Evolutionary conservation across 768 basidiomycete genomes (phyloP).

Genomic region (Psilocybe cyanescens): DNA sequence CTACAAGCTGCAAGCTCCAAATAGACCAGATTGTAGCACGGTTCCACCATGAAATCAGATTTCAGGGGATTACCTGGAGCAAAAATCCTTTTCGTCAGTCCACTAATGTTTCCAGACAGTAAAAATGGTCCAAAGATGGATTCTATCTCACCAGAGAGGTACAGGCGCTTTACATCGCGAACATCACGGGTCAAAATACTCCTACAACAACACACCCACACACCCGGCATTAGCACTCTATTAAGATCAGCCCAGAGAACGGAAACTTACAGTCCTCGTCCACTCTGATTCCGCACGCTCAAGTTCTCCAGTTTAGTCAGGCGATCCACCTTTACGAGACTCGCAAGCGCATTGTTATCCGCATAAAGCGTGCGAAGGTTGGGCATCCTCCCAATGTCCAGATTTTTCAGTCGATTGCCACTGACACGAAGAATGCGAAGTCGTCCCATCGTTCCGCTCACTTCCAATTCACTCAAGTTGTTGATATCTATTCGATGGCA

Average conservation of each 20-base stretch:
- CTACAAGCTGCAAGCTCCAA: conserved; percentile 90
- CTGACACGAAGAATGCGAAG: conserved; percentile 86
- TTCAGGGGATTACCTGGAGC: conserved; percentile 71
- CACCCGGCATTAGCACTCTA: conserved; percentile 18
- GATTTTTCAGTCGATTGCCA: conserved; percentile 72
- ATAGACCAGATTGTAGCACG: conserved; percentile 90
- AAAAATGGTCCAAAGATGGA: not conserved
- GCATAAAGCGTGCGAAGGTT: conserved; percentile 90
- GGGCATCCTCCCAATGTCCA: conserved; percentile 66
- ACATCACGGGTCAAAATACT: conserved; percentile 68
- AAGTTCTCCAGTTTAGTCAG: conserved; percentile 84
- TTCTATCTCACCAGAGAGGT: conserved; percentile 80
- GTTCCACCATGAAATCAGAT: conserved; percentile 62
- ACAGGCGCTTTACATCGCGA: conserved; percentile 91
- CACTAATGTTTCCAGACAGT: conserved; percentile 9
- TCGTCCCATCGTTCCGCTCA: conserved; percentile 60
- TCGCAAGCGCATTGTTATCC: conserved; percentile 76
- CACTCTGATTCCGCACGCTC: conserved; percentile 88
- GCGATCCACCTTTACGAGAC: conserved; percentile 55
- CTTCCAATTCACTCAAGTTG: conserved; percentile 53
- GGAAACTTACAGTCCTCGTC: conserved; percentile 69
- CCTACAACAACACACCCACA: conserved; percentile 28
- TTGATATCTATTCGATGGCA: conserved; percentile 20
- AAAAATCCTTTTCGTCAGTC: not conserved
- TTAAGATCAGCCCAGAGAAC: conserved; percentile 23